Base-by-base conservation (phyloP, 1,284 basidiomycete species). In the Trichosporon coremiiforme region DNA sequence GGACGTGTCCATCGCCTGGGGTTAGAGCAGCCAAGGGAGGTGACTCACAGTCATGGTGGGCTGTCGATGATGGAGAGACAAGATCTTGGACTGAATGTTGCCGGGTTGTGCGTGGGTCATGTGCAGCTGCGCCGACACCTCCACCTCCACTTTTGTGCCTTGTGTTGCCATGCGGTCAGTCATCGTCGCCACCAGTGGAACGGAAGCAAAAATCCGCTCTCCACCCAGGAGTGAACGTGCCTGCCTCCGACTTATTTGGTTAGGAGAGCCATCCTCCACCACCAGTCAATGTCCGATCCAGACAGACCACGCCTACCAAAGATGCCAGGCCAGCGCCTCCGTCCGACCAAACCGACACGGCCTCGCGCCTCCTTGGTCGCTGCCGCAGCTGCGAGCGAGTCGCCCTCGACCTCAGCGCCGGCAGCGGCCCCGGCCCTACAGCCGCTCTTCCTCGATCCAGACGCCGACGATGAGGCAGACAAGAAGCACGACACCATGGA, bases 1-100 rank as follows among this genome's bases (percentile, higher is more conserved):
- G 31, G 71, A 70, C 4, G 80, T 77, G 72, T 81, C 79, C 62
- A 82, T 69, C 22, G 60, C 62, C 20, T 62, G 60, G 33, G 12
- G n/a, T n/a, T n/a, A n/a, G n/a, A n/a, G n/a, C n/a, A n/a, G n/a
- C n/a, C n/a, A n/a, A n/a, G n/a, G n/a, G n/a, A 20, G 29, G 29
- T 4, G 2, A 9, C 57, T 33, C 57, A 60, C 57, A 33, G 57
- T 60, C 57, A 60, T 60, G 57, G 57, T 60, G 29, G 57, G 57
- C 31, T 7, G 53, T 13, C 9, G 53, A n/a, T 4, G 53, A n/a
- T n/a, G n/a, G n/a, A n/a, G 53, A 20, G 4, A 7, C 2, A 12
- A 12, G 36, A 38, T 38, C 36, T 38, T 4, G 36, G 10, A 7
- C 12, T 38, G 36, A 38, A 38, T 38, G 36, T 38, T 25, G 13